phyloP scores from a whole-genome alignment of 176 grass and related monocot genomes.

The Aegilops bicornis region DNA sequence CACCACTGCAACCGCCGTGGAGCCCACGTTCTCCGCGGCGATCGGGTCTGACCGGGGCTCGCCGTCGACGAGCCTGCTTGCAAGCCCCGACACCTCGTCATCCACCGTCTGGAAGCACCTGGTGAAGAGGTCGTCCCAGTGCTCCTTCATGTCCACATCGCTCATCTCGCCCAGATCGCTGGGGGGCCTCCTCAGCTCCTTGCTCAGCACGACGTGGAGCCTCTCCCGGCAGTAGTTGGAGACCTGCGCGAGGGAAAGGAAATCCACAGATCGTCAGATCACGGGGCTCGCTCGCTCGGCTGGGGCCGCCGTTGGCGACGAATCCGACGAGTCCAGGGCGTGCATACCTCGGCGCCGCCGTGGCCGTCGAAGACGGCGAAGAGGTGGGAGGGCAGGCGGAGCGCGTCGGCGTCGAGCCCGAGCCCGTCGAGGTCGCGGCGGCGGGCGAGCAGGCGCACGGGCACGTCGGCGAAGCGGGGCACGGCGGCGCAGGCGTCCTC shows the following conservation, averaged over 20 bases:
- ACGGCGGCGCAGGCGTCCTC: slow-evolving; percentile 63
- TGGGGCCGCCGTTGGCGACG: background rate
- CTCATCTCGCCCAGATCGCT: slow-evolving; percentile 2
- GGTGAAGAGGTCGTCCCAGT: slow-evolving; percentile 59
- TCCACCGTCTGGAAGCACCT: slow-evolving; percentile 62
- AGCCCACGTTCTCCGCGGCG: slow-evolving; percentile 60
- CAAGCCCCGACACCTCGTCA: slow-evolving; percentile 56
- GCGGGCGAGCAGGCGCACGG: slow-evolving; percentile 62
- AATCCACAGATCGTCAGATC: slow-evolving; percentile 4
- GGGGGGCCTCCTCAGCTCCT: slow-evolving; percentile 29
- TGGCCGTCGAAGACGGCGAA: slow-evolving; percentile 80
- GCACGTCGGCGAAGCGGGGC: slow-evolving; percentile 62
- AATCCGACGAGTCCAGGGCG: background rate
- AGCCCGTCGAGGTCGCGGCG: slow-evolving; percentile 50
- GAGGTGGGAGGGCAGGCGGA: slow-evolving; percentile 59
- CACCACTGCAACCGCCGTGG: slow-evolving; percentile 51
- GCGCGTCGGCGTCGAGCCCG: slow-evolving; percentile 38
- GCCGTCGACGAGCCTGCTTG: slow-evolving; percentile 12
- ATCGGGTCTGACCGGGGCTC: slow-evolving; percentile 24
- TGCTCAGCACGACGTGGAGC: slow-evolving; percentile 44
- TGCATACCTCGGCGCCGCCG: slow-evolving; percentile 60
- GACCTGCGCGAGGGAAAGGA: background rate
- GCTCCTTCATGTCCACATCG: slow-evolving; percentile 52
- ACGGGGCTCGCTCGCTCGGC: background rate
- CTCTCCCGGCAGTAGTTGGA: slow-evolving; percentile 62